These are phyloP conservation scores for Jasminum sambac DNA, from an alignment of 257 asterid genomes.

Conservation along the genomic window DNA sequence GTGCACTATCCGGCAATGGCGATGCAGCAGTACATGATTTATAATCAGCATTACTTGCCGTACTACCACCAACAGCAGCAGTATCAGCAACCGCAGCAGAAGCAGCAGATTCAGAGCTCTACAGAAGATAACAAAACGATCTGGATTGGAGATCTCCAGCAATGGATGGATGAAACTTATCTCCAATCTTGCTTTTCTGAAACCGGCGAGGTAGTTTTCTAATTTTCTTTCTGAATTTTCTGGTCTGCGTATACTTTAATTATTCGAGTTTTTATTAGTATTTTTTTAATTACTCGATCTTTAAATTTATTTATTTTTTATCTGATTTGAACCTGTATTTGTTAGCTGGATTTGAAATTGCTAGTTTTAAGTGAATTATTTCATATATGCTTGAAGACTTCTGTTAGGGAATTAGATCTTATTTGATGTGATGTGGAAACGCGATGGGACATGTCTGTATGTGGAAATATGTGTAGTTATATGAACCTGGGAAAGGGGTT, in stretches of 20 bases:
- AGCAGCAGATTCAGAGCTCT: conserved; percentile 62
- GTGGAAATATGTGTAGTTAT: background rate
- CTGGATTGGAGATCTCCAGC: conserved; percentile 99
- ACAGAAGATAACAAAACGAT: conserved; percentile 84
- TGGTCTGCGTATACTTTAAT: background rate
- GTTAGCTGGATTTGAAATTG: conserved; percentile 1
- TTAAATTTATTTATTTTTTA: background rate
- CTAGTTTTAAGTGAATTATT: background rate
- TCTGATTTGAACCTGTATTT: conserved; percentile 20
- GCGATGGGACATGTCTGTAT: background rate
- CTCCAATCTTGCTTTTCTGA: conserved; percentile 75
- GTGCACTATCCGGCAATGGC: conserved; percentile 88
- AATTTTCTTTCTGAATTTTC: background rate
- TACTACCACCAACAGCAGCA: conserved; percentile 65
- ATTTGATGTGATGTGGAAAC: background rate
- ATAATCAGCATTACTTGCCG: conserved; percentile 79
- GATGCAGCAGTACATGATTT: conserved; percentile 88
- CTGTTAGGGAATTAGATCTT: background rate
- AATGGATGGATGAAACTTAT: conserved; percentile 95
- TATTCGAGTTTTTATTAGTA: background rate
- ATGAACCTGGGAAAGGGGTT: background rate
- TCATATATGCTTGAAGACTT: background rate
- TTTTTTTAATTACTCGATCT: background rate
- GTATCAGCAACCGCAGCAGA: conserved; percentile 42
- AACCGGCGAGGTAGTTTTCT: conserved; percentile 61